Evolutionary conservation across 495 filamentous ascomycete genomes (phyloP), one percentile per base, ranked within the genome.

Genomic region (Aspergillus cavernicola): DNA sequence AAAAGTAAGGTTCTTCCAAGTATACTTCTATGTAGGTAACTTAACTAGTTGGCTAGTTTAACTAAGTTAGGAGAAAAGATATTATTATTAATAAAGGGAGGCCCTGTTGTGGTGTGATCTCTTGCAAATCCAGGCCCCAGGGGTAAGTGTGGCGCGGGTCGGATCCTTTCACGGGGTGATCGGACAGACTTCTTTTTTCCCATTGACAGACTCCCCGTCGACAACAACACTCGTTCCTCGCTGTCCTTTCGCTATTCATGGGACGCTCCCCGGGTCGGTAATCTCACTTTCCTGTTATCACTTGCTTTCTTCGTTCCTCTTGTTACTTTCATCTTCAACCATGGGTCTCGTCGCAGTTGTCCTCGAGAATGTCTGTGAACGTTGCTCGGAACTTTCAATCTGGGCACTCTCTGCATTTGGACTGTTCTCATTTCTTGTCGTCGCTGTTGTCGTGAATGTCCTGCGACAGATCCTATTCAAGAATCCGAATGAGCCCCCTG

Each of bases 401-500:
- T 66, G 62, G 55, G 62, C 66, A 7, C 52, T 75, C 19, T 52
- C 41, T 43, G 52, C 51, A 2, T 55, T 66, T 6, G 67, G 60
- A n/a, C 36, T 61, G 4, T 38, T 71, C 37, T 68, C 66, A 9
- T 53, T 72, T 20, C 50, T 74, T 56, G 59, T 57, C n/a, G 28
- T 75, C 18, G 66, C 69, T 15, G 60, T 73, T 23, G 52, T 71
- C 23, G 10, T 86, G 66, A 92, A 92, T 61, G 83, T 92, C 44
- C 54, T 88, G 49, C 66, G 73, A 37, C 89, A 93, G 61, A 55
- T 90, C 9, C 69, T 92, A 28, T 84, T 86, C 71, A 85, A 80
- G 66, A 87, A 85, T 52, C 72, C 75, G 7, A 71, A 80, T 57
- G 79, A 82, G 47, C 82, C 82, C 13, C 82, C 82, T 1, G 52